These are phyloP conservation scores for Arthrinium phaeospermum DNA, from an alignment of 2,329 filamentous ascomycete genomes.

Conservation along the genomic window DNA sequence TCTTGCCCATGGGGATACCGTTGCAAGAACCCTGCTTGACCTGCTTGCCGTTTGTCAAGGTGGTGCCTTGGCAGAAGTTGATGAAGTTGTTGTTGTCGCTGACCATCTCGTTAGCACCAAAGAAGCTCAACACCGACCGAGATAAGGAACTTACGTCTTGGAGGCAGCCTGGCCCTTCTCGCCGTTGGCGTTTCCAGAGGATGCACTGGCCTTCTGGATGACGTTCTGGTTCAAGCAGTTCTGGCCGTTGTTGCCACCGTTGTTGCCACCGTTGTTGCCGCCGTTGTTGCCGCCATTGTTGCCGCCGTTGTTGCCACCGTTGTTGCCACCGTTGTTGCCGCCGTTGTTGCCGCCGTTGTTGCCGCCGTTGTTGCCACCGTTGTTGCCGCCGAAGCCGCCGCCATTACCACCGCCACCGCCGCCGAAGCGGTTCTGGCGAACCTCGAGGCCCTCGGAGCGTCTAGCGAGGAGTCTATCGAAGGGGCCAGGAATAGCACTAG, in stretches of 20 bases:
- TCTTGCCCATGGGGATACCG: constrained; percentile 66
- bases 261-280: constrained; percentile 28
- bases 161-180: constrained; percentile 58
- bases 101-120: constrained; percentile 27
- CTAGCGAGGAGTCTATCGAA: constrained; percentile 38
- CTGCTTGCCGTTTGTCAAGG: constrained; percentile 66
- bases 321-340: constrained; percentile 29
- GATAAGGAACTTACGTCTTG: constrained; percentile 48
- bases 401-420: constrained; percentile 28
- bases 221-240: constrained; percentile 48
- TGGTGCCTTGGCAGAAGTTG: constrained; percentile 63
- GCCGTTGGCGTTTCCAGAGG: constrained; percentile 33
- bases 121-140: not conserved
- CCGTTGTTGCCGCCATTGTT: constrained; percentile 23
- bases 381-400: constrained; percentile 22
- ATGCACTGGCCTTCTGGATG: constrained; percentile 56
- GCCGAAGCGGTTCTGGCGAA: constrained; percentile 45
- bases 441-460: constrained; percentile 41
- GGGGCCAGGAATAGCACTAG: constrained; percentile 52
- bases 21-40: constrained; percentile 66
- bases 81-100: constrained; percentile 67
- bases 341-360: constrained; percentile 32
- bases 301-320: constrained; percentile 24
- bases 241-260: constrained; percentile 29
- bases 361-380: constrained; percentile 27